These are phyloP conservation scores for Laetiporus sulphureus DNA, from an alignment of 1,284 basidiomycete genomes.

Conservation along the genomic window DNA sequence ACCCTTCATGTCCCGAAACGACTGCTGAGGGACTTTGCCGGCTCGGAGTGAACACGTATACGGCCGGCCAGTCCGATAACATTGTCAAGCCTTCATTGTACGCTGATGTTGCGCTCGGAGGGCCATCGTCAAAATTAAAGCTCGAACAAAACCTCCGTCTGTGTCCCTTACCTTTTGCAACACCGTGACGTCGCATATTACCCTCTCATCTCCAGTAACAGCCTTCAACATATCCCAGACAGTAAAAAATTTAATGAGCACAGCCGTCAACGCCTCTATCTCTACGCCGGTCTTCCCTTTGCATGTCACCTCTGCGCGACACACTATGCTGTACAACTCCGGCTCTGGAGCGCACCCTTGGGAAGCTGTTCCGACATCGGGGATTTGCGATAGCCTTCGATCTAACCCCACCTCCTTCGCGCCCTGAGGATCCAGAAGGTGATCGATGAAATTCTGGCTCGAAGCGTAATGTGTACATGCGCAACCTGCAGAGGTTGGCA, in stretches of 20 bases:
- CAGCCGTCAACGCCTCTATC: constrained; percentile 90
- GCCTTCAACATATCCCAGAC: constrained; percentile 94
- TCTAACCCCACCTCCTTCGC: not conserved
- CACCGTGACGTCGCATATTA: constrained; percentile 63
- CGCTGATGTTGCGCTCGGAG: too few species aligned
- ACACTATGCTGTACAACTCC: constrained; percentile 47
- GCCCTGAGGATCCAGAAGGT: constrained; percentile 7
- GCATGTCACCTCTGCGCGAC: constrained; percentile 63
- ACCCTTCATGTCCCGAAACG: too few species aligned
- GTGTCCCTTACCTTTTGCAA: constrained; percentile 67
- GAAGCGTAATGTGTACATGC: constrained; percentile 59
- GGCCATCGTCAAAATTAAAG: too few species aligned
- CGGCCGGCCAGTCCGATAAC: too few species aligned
- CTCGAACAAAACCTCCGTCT: constrained; percentile 55
- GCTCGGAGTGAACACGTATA: too few species aligned
- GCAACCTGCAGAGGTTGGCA: constrained; percentile 77
- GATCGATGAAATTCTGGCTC: constrained; percentile 31
- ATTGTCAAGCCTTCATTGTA: too few species aligned
- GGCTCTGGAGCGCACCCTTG: constrained; percentile 5
- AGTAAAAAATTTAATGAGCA: constrained; percentile 72
- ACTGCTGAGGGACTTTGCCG: too few species aligned
- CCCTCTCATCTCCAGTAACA: constrained; percentile 80
- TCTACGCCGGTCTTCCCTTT: constrained; percentile 85
- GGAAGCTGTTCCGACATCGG: constrained; percentile 15
- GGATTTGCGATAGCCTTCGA: constrained; percentile 6